Evolutionary conservation across 1,139 yeast genomes (phyloP), one percentile per base, ranked within the genome.

Genomic region (Pichia sp.): DNA sequence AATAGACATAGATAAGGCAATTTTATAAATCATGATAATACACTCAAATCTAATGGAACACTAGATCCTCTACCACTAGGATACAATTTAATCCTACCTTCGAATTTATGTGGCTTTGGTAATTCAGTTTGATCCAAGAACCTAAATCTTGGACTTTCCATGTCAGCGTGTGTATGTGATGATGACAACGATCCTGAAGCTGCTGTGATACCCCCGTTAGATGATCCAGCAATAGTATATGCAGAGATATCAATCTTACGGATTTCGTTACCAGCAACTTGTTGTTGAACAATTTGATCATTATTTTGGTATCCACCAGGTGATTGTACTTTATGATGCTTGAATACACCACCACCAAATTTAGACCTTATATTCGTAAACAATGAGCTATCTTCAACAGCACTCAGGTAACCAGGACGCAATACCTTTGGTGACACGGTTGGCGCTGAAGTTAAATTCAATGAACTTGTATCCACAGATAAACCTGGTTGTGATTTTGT

Each of bases 51-150:
- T 57, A 93, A 71, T 1, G 98, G 98, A 35, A 93, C 95, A 30
- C 96, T 88, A 28, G 91, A 81, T 2, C 99, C 99, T 61, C 97
- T 78, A 8, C 99, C 98, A 69, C 96, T 88, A 14, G 97, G 97
- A 67, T 93, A 93, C 56, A 89, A 70, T 64, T 91, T 90, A 48
- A 76, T 76, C 46, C 74, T 76, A 12, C 81, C 85, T 46, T 79
- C 83, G 59, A 85, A 87, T 49, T 79, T 73, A 57, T 98, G 73
- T 15, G 98, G 98, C 58, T 80, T 80, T 0, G 99, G 98, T 45
- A 93, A 72, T 21, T 88, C 84, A 44, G 70, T 69, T 24, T 79
- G 75, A 63, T 87, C 86, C 14, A 70, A 66, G 70, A 91, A 93
- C 58, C 75, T 79, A 71, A 84, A 93, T 56, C 94, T 71, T 18